Evolutionary conservation across 257 asterid genomes (phyloP).

Genomic region (Petunia secreta): DNA sequence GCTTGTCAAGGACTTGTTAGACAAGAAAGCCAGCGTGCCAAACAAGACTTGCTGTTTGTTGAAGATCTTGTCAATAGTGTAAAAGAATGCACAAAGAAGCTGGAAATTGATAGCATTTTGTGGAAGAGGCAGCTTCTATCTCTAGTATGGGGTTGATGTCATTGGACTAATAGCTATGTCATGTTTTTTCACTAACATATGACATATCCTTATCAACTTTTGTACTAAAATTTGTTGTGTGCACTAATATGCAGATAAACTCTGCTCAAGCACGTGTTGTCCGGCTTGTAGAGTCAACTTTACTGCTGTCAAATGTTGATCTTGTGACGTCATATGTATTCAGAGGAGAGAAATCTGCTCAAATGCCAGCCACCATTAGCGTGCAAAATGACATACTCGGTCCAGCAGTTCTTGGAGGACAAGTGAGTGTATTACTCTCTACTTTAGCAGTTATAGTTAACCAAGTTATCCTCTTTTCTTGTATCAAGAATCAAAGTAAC

Average conservation of each 20-base stretch:
- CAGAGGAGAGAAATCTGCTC: slow-evolving; percentile 69
- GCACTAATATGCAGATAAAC: slow-evolving; percentile 63
- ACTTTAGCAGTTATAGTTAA: neutral
- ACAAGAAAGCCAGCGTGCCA: slow-evolving; percentile 70
- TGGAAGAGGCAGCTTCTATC: slow-evolving; percentile 81
- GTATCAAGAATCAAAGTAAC: neutral
- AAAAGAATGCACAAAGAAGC: slow-evolving; percentile 58
- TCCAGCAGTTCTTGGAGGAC: slow-evolving; percentile 77
- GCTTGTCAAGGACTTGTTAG: slow-evolving; percentile 76
- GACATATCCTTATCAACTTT: neutral
- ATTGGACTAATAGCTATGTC: neutral
- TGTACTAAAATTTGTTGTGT: neutral
- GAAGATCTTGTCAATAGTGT: slow-evolving; percentile 67
- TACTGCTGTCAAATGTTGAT: slow-evolving; percentile 81
- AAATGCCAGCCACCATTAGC: slow-evolving; percentile 66
- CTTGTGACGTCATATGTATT: slow-evolving; percentile 67
- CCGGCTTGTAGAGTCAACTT: slow-evolving; percentile 78
- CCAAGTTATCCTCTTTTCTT: slow-evolving; percentile 2
- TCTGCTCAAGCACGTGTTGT: slow-evolving; percentile 65
- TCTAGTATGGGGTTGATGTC: slow-evolving; percentile 52
- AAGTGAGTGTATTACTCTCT: slow-evolving; percentile 53
- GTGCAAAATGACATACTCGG: slow-evolving; percentile 71
- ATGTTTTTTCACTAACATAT: neutral
- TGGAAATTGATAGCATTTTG: slow-evolving; percentile 78
- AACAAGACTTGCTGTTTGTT: slow-evolving; percentile 64